Conservation (phyloP, 192 early-diverging fungal species). For the Coemansia sp. region DNA sequence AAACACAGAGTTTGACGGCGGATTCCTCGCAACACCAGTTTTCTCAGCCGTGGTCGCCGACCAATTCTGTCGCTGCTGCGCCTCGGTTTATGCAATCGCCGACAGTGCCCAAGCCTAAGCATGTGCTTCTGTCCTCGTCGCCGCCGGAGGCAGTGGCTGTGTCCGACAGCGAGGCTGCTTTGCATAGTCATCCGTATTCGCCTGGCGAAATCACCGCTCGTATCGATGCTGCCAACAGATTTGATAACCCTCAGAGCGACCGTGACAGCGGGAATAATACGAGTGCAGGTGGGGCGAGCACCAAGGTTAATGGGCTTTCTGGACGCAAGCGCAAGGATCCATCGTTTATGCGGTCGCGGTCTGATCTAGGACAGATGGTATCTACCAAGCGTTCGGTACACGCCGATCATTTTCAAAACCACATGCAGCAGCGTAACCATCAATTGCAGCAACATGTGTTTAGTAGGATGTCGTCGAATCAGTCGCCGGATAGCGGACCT, state of each 20-base stretch:
- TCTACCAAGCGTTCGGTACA: slow-evolving; percentile 37
- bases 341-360: slow-evolving; percentile 55
- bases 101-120: slow-evolving; percentile 1
- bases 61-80: neutral
- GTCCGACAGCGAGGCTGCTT: neutral
- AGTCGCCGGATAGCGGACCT: slow-evolving; percentile 11
- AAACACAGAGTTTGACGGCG: slow-evolving; percentile 43
- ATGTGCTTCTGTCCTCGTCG: slow-evolving; percentile 8
- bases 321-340: slow-evolving; percentile 52
- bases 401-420: neutral
- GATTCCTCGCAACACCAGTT: slow-evolving; percentile 35
- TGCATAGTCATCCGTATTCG: neutral
- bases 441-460: slow-evolving; percentile 5
- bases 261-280: neutral
- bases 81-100: slow-evolving; percentile 10
- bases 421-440: slow-evolving; percentile 10
- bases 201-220: slow-evolving; percentile 7
- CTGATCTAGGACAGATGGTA: slow-evolving; percentile 39
- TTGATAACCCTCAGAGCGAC: neutral
- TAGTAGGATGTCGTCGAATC: neutral
- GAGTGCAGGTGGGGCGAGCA: neutral
- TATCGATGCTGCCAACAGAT: neutral
- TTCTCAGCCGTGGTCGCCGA: slow-evolving; percentile 23
- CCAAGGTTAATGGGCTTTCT: neutral
- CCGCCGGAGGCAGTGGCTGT: neutral